These are phyloP conservation scores for Pyrus betulifolia DNA, from an alignment of 306 rosid genomes.

Conservation along the genomic window DNA sequence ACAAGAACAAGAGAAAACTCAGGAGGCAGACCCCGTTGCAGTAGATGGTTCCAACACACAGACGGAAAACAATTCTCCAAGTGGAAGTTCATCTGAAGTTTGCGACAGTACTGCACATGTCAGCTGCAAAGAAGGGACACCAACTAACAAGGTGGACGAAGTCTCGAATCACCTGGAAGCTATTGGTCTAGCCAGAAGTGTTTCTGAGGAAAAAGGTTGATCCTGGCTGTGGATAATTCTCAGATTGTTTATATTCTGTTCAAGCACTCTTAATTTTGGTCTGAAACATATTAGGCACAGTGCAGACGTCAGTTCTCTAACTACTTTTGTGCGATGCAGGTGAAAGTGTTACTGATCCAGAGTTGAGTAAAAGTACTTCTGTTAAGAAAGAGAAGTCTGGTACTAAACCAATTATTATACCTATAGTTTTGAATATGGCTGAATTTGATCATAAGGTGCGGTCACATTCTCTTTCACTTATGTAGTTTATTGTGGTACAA, in stretches of 20 bases:
- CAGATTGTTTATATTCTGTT: constrained; percentile 4
- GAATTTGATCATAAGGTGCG: constrained; percentile 95
- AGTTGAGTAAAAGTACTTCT: constrained; percentile 20
- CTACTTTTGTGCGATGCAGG: constrained; percentile 37
- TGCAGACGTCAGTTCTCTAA: constrained; percentile 1
- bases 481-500: not conserved
- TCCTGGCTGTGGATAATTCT: constrained; percentile 5
- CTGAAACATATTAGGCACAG: not conserved
- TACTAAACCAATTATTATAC: constrained; percentile 69
- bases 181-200: constrained; percentile 27
- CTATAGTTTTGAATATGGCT: constrained; percentile 88
- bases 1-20: constrained; percentile 31
- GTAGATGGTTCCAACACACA: constrained; percentile 34
- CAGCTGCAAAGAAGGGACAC: constrained; percentile 27
- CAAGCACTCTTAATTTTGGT: not conserved
- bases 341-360: constrained; percentile 38
- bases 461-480: not conserved
- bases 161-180: constrained; percentile 39
- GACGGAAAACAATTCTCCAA: constrained; percentile 23
- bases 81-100: constrained; percentile 18
- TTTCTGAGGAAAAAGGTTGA: constrained; percentile 43
- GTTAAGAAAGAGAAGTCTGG: constrained; percentile 65
- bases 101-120: constrained; percentile 18
- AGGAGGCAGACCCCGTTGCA: constrained; percentile 34
- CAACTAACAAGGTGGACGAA: constrained; percentile 31